A percentile compares a stretch with the other conserved stretches of the same genome.
These are phyloP conservation scores for Breviolum minutum DNA, from an alignment of 73 alveolate genomes.

Conservation along the genomic window DNA sequence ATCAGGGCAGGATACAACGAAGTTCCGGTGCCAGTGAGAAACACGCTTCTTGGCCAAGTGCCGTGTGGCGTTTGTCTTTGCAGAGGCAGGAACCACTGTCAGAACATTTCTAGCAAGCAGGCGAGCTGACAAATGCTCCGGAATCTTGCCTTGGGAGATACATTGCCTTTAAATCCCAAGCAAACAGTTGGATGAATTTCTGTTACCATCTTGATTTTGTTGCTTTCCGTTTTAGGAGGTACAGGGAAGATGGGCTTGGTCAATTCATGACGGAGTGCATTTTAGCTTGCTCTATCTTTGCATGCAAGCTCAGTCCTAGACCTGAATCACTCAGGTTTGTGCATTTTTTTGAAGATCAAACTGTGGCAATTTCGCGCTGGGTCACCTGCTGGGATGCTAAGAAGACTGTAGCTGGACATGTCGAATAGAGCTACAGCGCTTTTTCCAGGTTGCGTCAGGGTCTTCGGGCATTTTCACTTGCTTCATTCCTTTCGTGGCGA, in stretches of 20 bases:
- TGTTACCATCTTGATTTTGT: not conserved
- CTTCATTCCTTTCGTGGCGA: not conserved
- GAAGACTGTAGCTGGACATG: not conserved
- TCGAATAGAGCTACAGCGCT: not conserved
- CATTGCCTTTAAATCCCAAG: too few relatives aligned
- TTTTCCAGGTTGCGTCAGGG: not conserved
- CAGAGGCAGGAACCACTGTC: too few relatives aligned
- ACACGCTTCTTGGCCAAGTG: constrained; percentile 1
- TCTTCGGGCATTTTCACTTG: not conserved
- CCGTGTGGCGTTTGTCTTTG: not conserved
- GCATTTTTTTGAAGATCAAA: constrained; percentile 48
- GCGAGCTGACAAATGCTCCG: too few relatives aligned
- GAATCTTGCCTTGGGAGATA: too few relatives aligned
- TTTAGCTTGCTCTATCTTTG: too few relatives aligned
- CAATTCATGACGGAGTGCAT: too few relatives aligned
- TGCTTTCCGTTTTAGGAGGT: too few relatives aligned
- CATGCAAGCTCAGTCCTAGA: too few relatives aligned
- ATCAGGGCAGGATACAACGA: constrained; percentile 24
- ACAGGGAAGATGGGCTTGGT: too few relatives aligned
- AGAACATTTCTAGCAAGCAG: too few relatives aligned
- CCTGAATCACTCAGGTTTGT: constrained; percentile 27
- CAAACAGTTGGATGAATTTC: too few relatives aligned
- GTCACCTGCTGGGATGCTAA: constrained; percentile 42
- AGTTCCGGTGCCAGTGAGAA: constrained; percentile 29
- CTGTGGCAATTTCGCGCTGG: constrained; percentile 58